A percentile compares a stretch with the other conserved stretches of the same genome.
Conservation (phyloP, 805 yeast genomes). For the Ogataea paraovalis region DNA sequence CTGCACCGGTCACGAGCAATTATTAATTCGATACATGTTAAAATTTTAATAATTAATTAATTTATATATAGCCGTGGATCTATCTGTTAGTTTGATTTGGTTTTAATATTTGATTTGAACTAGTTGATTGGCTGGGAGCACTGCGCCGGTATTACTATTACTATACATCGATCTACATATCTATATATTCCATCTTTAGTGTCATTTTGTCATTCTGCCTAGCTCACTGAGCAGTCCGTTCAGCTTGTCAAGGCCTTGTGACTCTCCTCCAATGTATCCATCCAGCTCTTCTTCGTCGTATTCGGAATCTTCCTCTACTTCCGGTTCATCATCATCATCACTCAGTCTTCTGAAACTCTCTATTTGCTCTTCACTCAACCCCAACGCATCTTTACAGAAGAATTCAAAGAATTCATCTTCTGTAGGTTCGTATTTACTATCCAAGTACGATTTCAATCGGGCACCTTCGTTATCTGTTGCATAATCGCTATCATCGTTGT, state of each 20-base stretch:
- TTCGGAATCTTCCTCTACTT: neutral
- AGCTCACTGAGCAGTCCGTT: neutral
- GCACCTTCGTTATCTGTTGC: constrained; percentile 19
- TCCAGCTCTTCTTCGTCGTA: neutral
- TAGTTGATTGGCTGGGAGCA: no score
- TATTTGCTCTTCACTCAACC: constrained; percentile 43
- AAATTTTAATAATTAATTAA: no score
- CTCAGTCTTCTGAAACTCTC: constrained; percentile 18
- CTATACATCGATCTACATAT: no score
- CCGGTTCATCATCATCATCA: neutral
- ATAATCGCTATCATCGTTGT: constrained; percentile 22
- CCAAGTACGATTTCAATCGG: constrained; percentile 2
- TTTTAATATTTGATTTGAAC: no score
- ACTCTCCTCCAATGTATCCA: neutral
- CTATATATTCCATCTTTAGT: neutral
- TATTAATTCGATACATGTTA: no score
- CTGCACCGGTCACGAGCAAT: no score
- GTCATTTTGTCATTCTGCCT: neutral
- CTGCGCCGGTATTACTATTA: no score
- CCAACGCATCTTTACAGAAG: constrained; percentile 51
- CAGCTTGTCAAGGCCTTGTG: neutral
- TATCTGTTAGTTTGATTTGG: no score
- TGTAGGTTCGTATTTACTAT: constrained; percentile 39
- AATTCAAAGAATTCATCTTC: constrained; percentile 71
- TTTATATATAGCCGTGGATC: no score